These are phyloP conservation scores for Schizochytrium sp. DNA, from an alignment of 108 stramenopile species.

Conservation along the genomic window DNA sequence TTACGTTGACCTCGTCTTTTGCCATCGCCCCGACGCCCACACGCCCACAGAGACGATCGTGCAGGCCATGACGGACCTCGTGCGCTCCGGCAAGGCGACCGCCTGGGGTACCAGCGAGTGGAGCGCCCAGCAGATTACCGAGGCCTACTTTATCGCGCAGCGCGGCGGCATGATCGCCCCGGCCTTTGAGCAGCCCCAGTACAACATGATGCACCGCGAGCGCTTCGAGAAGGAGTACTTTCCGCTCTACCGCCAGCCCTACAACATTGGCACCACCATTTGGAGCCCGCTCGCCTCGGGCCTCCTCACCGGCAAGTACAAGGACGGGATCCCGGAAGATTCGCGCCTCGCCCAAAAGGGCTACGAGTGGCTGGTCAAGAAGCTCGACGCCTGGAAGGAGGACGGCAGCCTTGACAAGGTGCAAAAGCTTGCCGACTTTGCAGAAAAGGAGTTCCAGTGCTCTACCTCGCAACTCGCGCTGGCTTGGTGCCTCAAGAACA, in stretches of 20 bases:
- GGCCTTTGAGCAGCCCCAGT: constrained; percentile 39
- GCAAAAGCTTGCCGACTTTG: constrained; percentile 31
- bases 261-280: constrained; percentile 38
- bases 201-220: constrained; percentile 46
- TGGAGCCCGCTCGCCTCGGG: constrained; percentile 43
- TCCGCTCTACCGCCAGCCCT: constrained; percentile 34
- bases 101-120: constrained; percentile 45
- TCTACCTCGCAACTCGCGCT: constrained; percentile 30
- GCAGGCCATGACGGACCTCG: constrained; percentile 43
- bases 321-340: constrained; percentile 35
- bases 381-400: constrained; percentile 31
- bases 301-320: constrained; percentile 42
- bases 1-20: constrained; percentile 41
- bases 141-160: constrained; percentile 36
- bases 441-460: constrained; percentile 29
- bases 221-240: constrained; percentile 43
- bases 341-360: constrained; percentile 35
- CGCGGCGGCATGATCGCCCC: constrained; percentile 32
- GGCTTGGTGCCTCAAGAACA: constrained; percentile 38
- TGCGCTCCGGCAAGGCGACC: constrained; percentile 36
- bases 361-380: constrained; percentile 29
- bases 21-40: constrained; percentile 36
- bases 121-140: constrained; percentile 45
- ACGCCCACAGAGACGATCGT: constrained; percentile 40
- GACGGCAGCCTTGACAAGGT: constrained; percentile 40